Evolutionary conservation across 2,329 filamentous ascomycete species (phyloP).

Genomic region (Diaporthe capsici): DNA sequence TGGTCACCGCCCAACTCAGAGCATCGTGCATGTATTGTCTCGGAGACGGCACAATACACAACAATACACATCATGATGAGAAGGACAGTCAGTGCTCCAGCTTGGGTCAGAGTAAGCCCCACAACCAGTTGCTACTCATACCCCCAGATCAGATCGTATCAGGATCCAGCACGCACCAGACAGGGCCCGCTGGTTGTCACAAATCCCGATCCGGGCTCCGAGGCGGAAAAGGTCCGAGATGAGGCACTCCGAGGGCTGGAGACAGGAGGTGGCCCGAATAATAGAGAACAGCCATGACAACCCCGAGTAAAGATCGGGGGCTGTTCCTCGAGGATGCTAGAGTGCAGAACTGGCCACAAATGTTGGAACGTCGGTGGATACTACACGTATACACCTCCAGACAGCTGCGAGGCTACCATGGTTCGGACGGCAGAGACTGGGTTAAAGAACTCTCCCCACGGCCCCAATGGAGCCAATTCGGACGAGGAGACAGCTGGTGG

Average conservation of each 20-base stretch:
- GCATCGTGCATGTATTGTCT: background rate
- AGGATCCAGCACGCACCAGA: background rate
- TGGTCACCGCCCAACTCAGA: background rate
- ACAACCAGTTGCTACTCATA: background rate
- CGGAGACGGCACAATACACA: background rate
- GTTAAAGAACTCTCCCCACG: background rate
- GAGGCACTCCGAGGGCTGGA: background rate
- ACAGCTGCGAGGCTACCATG: background rate
- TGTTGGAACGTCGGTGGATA: background rate
- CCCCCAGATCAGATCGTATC: background rate
- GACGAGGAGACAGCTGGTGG: background rate
- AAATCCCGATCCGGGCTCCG: conserved; percentile 14
- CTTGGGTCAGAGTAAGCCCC: background rate
- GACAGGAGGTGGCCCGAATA: background rate
- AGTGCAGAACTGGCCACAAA: background rate
- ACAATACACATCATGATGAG: background rate
- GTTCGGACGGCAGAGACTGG: background rate
- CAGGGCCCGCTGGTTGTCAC: conserved; percentile 18
- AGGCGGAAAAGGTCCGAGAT: conserved; percentile 6
- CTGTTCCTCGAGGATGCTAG: background rate
- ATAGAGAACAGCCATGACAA: background rate
- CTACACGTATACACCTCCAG: background rate
- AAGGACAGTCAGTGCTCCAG: conserved; percentile 17
- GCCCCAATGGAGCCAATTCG: background rate
- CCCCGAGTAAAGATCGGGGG: background rate